These are phyloP conservation scores for Heritiera littoralis DNA, from an alignment of 345 rosid species.

Conservation along the genomic window DNA sequence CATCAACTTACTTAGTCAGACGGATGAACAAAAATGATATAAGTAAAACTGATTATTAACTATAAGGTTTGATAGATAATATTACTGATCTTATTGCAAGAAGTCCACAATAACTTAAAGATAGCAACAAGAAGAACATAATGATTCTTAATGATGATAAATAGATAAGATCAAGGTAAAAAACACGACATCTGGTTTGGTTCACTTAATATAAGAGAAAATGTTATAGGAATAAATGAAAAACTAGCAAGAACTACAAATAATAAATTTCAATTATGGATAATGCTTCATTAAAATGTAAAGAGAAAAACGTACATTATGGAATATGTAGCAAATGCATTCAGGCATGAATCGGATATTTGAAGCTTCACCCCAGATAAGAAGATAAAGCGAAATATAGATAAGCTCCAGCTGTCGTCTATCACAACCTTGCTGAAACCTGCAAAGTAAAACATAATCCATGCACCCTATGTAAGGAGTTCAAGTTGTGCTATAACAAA, in stretches of 20 bases:
- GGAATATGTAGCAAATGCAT: slow-evolving; percentile 98
- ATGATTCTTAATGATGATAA: neutral
- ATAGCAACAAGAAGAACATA: neutral
- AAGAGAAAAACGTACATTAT: slow-evolving; percentile 54
- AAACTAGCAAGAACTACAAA: neutral
- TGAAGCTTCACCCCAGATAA: slow-evolving; percentile 99
- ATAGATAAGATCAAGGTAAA: neutral
- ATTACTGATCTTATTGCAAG: neutral
- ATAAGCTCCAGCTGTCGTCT: slow-evolving; percentile 67
- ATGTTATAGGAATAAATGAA: neutral
- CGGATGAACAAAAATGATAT: neutral
- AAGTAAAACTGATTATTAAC: neutral
- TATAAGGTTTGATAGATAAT: neutral
- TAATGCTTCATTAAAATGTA: neutral
- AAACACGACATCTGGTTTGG: too few species aligned
- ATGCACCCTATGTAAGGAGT: slow-evolving; percentile 17
- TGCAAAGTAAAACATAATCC: slow-evolving; percentile 40
- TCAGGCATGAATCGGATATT: slow-evolving; percentile 99
- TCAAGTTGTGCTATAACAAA: neutral
- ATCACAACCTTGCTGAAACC: slow-evolving; percentile 49
- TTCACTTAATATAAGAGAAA: neutral
- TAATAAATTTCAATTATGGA: slow-evolving; percentile 19
- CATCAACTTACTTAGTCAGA: slow-evolving; percentile 4
- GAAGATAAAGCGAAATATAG: slow-evolving; percentile 84
- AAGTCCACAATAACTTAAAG: neutral